Evolutionary conservation across 306 rosid genomes (phyloP).

Genomic region (Sicyos edulis): DNA sequence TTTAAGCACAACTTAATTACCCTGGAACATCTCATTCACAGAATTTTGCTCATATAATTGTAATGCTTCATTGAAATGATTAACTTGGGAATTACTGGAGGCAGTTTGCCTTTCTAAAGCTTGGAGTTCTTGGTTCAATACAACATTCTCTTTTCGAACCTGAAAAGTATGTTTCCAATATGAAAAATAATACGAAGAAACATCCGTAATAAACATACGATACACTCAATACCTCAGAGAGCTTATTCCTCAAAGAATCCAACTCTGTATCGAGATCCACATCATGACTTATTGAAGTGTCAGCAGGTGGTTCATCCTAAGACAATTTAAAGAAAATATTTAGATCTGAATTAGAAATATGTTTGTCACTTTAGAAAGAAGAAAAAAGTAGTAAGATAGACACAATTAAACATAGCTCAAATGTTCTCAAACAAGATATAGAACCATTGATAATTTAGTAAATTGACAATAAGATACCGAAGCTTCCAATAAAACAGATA

Average conservation of each 20-base stretch:
- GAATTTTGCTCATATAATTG: constrained; percentile 31
- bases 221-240: constrained; percentile 37
- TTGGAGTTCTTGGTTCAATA: constrained; percentile 53
- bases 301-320: constrained; percentile 46
- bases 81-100: constrained; percentile 32
- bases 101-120: constrained; percentile 46
- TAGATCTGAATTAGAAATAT: not conserved
- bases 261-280: constrained; percentile 53
- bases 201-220: not conserved
- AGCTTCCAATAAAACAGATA: not conserved
- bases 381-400: constrained; percentile 5
- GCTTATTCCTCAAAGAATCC: constrained; percentile 55
- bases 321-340: constrained; percentile 17
- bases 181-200: not conserved
- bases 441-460: constrained; percentile 3
- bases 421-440: not conserved
- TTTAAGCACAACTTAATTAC: constrained; percentile 33
- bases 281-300: constrained; percentile 28
- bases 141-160: constrained; percentile 62
- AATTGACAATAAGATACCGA: not conserved
- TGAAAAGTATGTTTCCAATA: constrained; percentile 26
- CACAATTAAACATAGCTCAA: constrained; percentile 3
- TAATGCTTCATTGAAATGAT: constrained; percentile 43
- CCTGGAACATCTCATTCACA: constrained; percentile 48
- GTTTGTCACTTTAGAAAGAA: constrained; percentile 4